Conservation (phyloP, 768 basidiomycete species). For the Tricholoma matsutake region DNA sequence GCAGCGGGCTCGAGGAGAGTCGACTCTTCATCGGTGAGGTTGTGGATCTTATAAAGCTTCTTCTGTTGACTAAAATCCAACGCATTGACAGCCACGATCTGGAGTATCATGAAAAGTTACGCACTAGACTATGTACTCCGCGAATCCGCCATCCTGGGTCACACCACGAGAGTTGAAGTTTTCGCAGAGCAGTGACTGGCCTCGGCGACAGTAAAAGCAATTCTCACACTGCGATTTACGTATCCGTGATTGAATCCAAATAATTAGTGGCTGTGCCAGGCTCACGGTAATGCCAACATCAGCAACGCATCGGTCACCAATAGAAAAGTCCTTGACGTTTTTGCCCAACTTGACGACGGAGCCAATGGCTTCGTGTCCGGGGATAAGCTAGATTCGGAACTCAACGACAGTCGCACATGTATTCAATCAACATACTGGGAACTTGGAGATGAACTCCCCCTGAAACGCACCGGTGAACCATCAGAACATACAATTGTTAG, state of each 20-base stretch:
- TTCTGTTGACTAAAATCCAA: slow-evolving; percentile 38
- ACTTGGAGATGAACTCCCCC: slow-evolving; percentile 63
- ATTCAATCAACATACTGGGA: slow-evolving; percentile 36
- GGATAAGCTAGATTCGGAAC: slow-evolving; percentile 48
- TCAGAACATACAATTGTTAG: background rate
- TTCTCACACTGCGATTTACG: slow-evolving; percentile 57
- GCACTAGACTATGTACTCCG: slow-evolving; percentile 84
- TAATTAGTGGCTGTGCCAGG: slow-evolving; percentile 10
- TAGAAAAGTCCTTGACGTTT: slow-evolving; percentile 70
- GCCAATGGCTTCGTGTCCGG: slow-evolving; percentile 77
- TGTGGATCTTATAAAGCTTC: slow-evolving; percentile 86
- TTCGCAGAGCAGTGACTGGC: slow-evolving; percentile 81
- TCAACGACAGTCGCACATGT: background rate
- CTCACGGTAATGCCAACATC: slow-evolving; percentile 70
- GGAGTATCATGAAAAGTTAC: slow-evolving; percentile 20
- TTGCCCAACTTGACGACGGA: slow-evolving; percentile 70
- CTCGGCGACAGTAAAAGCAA: slow-evolving; percentile 87
- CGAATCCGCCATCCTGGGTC: slow-evolving; percentile 81
- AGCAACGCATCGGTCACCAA: slow-evolving; percentile 82
- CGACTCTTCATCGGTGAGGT: slow-evolving; percentile 83
- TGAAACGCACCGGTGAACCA: background rate
- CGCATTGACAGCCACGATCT: background rate
- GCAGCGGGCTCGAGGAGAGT: slow-evolving; percentile 88
- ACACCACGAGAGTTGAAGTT: slow-evolving; percentile 81
- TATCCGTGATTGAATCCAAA: slow-evolving; percentile 8